Percentiles rank a stretch among this genome's conserved stretches.
Conservation (phyloP, 495 filamentous ascomycete species). For the Gamarada debralockiae region DNA sequence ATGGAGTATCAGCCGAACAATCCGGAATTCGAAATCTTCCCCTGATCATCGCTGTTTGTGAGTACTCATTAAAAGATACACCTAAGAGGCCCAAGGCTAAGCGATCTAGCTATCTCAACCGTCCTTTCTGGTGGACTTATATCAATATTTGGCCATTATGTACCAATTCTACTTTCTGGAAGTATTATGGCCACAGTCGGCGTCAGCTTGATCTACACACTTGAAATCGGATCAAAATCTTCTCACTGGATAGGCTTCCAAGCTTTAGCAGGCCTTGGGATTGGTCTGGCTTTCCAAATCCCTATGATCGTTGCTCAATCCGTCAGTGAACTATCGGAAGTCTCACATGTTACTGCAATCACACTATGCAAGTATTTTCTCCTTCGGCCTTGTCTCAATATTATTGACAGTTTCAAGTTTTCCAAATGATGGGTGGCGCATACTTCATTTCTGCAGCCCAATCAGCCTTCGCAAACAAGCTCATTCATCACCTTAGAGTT, state of each 20-base stretch:
- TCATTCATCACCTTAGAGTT: conserved; percentile 30
- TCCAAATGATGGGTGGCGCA: conserved; percentile 41
- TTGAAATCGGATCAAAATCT: conserved; percentile 8
- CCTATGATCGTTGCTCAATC: conserved; percentile 6
- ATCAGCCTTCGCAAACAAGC: conserved; percentile 38
- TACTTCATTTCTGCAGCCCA: conserved; percentile 41
- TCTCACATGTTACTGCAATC: conserved; percentile 1
- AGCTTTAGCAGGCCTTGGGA: conserved; percentile 12
- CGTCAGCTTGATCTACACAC: conserved; percentile 29
- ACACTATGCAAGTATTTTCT: conserved; percentile 29
- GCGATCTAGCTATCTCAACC: conserved; percentile 40
- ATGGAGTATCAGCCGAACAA: conserved; percentile 37
- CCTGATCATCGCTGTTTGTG: conserved; percentile 48
- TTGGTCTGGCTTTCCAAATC: too few species aligned
- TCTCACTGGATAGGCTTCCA: conserved; percentile 21
- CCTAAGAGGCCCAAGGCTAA: too few species aligned
- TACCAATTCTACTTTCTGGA: conserved; percentile 10
- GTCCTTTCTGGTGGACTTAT: conserved; percentile 48
- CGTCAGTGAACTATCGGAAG: neutral
- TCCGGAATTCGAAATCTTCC: conserved; percentile 51
- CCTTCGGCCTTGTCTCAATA: neutral
- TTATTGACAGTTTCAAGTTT: neutral
- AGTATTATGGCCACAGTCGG: conserved; percentile 23
- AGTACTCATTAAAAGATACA: too few species aligned
- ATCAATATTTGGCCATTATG: conserved; percentile 61